Conservation (phyloP, 495 filamentous ascomycete species). For the Sordaria brevicollis region DNA sequence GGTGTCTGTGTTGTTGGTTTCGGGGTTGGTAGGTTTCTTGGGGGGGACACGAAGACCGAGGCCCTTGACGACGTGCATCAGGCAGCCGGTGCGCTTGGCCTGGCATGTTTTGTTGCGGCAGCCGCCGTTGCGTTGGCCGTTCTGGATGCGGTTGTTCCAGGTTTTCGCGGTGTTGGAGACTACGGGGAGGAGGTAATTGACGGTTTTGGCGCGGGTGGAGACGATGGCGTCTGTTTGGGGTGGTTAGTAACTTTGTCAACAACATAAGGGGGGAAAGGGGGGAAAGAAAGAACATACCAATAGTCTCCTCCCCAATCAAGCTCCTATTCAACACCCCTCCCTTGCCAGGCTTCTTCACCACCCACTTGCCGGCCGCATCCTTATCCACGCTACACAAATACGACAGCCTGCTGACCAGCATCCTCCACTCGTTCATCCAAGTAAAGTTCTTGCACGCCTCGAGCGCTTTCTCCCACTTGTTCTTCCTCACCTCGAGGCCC, state of each 20-base stretch:
- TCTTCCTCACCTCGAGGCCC: not conserved
- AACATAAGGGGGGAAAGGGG: not conserved
- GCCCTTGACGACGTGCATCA: not conserved
- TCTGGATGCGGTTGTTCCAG: conserved; percentile 1
- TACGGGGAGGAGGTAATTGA: not conserved
- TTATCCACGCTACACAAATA: conserved; percentile 2
- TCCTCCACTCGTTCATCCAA: not conserved
- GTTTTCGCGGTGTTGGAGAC: not conserved
- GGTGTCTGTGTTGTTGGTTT: not conserved
- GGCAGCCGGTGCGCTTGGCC: not conserved
- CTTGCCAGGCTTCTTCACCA: not conserved
- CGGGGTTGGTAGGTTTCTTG: not conserved
- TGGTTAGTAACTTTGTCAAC: not conserved
- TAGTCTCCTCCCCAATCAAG: not conserved
- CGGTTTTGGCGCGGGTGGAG: not conserved
- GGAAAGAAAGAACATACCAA: not conserved
- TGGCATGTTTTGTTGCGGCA: not conserved
- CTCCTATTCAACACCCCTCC: not conserved
- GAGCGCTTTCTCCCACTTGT: conserved; percentile 1
- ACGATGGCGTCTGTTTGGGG: not conserved
- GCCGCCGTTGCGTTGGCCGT: not conserved
- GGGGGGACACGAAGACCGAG: not conserved
- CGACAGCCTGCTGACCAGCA: conserved; percentile 1
- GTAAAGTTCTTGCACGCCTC: not conserved
- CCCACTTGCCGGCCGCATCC: not conserved